Conservation (phyloP, 2,329 filamentous ascomycete species). For the Fusarium anguioides region DNA sequence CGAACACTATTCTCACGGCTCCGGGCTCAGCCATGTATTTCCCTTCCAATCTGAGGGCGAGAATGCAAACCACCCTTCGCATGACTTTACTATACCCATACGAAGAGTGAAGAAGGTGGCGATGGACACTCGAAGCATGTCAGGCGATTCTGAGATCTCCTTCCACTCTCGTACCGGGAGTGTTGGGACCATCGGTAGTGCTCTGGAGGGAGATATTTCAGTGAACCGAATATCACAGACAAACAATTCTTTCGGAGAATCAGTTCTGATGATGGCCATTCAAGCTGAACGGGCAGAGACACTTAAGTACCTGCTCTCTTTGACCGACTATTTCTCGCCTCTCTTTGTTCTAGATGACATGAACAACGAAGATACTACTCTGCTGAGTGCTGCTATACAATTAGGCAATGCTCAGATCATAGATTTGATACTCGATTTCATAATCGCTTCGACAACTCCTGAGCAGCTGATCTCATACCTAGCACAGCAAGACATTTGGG, state of each 20-base stretch:
- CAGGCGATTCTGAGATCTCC: slow-evolving; percentile 85
- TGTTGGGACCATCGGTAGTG: slow-evolving; percentile 77
- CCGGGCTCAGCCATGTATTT: slow-evolving; percentile 84
- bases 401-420: slow-evolving; percentile 80
- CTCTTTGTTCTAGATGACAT: slow-evolving; percentile 80
- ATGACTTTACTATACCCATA: slow-evolving; percentile 46
- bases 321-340: slow-evolving; percentile 80
- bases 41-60: slow-evolving; percentile 77
- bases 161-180: slow-evolving; percentile 84
- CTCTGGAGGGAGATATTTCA: slow-evolving; percentile 86
- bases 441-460: slow-evolving; percentile 68
- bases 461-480: slow-evolving; percentile 75
- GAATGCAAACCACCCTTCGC: slow-evolving; percentile 47
- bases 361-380: slow-evolving; percentile 89
- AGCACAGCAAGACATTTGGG: slow-evolving; percentile 80
- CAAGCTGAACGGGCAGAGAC: slow-evolving; percentile 76
- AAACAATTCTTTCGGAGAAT: slow-evolving; percentile 78
- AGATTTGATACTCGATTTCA: slow-evolving; percentile 77
- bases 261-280: slow-evolving; percentile 87
- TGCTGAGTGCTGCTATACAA: slow-evolving; percentile 92
- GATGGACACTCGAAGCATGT: slow-evolving; percentile 90
- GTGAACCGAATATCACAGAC: slow-evolving; percentile 82
- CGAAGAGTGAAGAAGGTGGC: slow-evolving; percentile 82
- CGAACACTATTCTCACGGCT: slow-evolving; percentile 66
- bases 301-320: slow-evolving; percentile 81